Conservation (phyloP, 306 rosid genomes). For the Rubus parviflorus region DNA sequence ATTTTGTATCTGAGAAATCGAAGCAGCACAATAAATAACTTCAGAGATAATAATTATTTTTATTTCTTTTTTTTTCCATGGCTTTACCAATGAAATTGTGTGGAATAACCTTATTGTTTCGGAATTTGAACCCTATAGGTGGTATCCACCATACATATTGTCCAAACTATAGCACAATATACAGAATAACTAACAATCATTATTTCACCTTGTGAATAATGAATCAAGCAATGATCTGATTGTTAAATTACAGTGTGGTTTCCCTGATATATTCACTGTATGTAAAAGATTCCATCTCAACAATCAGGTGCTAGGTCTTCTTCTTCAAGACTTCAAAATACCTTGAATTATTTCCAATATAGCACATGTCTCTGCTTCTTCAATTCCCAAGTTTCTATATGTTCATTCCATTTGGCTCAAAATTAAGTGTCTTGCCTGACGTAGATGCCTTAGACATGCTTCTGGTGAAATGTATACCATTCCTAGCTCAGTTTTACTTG, state of each 20-base stretch:
- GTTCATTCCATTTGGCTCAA: slow-evolving; percentile 1
- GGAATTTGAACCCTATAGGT: neutral
- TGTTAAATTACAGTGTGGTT: neutral
- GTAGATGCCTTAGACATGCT: slow-evolving; percentile 66
- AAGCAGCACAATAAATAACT: neutral
- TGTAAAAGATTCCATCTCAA: no score
- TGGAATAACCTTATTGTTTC: neutral
- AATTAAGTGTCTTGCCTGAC: slow-evolving; percentile 25
- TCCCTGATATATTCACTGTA: neutral
- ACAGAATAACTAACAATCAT: neutral
- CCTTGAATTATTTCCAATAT: neutral
- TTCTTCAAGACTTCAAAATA: neutral
- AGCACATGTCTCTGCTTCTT: neutral
- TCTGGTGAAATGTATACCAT: slow-evolving; percentile 55
- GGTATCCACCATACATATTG: neutral
- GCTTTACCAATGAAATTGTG: neutral
- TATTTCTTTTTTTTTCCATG: neutral
- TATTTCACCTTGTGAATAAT: neutral
- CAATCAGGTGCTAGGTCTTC: neutral
- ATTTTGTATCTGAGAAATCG: neutral
- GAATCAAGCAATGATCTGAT: neutral
- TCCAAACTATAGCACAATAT: neutral
- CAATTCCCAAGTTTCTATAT: no score
- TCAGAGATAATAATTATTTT: neutral
- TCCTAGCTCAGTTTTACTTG: slow-evolving; percentile 52